Conservation (phyloP, 306 rosid species). For the Spatholobus suberectus region DNA sequence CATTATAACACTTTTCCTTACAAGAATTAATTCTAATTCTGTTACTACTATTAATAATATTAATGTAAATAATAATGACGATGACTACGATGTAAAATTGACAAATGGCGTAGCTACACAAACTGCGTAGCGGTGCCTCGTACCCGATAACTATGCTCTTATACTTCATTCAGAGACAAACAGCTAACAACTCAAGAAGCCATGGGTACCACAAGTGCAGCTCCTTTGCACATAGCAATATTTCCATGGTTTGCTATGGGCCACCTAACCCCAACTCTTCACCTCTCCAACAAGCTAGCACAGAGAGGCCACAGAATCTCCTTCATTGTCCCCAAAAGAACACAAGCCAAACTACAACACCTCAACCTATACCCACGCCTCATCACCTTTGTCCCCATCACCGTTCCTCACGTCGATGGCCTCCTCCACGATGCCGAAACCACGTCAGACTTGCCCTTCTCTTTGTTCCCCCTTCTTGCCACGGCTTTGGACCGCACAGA, state of each 20-base stretch:
- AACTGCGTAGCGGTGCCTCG: neutral
- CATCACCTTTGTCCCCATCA: slow-evolving; percentile 14
- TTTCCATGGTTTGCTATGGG: slow-evolving; percentile 54
- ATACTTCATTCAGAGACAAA: neutral
- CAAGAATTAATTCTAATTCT: too few relatives aligned
- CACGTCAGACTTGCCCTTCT: neutral
- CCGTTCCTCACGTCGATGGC: neutral
- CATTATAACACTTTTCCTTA: too few relatives aligned
- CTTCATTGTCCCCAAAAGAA: slow-evolving; percentile 32
- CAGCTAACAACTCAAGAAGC: neutral
- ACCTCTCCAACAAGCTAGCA: slow-evolving; percentile 43
- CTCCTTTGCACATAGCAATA: slow-evolving; percentile 42
- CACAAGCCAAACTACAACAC: neutral
- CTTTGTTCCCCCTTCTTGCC: neutral
- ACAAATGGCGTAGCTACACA: neutral
- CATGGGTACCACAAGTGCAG: neutral
- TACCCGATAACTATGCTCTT: neutral
- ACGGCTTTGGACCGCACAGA: slow-evolving; percentile 44
- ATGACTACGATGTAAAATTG: too few relatives aligned
- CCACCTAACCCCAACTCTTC: slow-evolving; percentile 25
- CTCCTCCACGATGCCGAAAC: slow-evolving; percentile 44
- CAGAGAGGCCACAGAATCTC: slow-evolving; percentile 36
- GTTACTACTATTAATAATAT: too few relatives aligned
- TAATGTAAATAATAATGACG: too few relatives aligned
- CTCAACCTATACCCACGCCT: slow-evolving; percentile 35